Evolutionary conservation across 371 early-diverging fungal genomes (phyloP).

Genomic region (Synchytrium microbalum): DNA sequence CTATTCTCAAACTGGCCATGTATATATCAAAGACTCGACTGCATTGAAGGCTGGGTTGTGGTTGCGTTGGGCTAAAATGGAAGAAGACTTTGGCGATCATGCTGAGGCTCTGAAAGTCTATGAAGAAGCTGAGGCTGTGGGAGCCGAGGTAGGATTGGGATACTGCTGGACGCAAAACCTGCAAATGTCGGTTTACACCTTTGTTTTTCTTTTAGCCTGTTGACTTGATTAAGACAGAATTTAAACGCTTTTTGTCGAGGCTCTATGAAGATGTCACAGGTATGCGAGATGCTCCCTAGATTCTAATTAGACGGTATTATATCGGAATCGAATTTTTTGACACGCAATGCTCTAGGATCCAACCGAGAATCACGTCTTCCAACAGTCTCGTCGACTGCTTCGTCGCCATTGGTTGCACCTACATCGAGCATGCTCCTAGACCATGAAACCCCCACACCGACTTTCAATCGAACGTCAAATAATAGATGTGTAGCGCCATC

Average conservation of each 20-base stretch:
- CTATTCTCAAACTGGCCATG: background rate
- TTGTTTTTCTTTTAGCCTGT: background rate
- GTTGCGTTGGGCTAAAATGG: background rate
- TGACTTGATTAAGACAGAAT: background rate
- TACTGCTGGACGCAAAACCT: background rate
- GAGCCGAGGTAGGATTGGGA: background rate
- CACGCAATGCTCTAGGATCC: too few species aligned
- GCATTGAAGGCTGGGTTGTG: background rate
- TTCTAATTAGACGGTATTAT: too few species aligned
- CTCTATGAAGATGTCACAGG: background rate
- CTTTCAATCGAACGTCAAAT: background rate
- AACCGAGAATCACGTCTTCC: too few species aligned
- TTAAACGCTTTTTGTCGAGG: background rate
- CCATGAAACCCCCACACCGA: background rate
- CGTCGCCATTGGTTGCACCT: too few species aligned
- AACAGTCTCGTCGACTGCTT: too few species aligned
- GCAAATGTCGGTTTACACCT: background rate
- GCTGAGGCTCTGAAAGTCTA: background rate
- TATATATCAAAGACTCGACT: background rate
- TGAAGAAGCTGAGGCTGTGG: background rate
- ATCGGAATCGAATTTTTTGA: too few species aligned
- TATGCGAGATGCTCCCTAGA: too few species aligned
- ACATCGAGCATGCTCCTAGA: too few species aligned
- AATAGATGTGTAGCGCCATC: background rate
- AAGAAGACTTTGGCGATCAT: background rate